phyloP scores from a whole-genome alignment of 352 stramenopile genomes.

The Globisporangium orthogonon region DNA sequence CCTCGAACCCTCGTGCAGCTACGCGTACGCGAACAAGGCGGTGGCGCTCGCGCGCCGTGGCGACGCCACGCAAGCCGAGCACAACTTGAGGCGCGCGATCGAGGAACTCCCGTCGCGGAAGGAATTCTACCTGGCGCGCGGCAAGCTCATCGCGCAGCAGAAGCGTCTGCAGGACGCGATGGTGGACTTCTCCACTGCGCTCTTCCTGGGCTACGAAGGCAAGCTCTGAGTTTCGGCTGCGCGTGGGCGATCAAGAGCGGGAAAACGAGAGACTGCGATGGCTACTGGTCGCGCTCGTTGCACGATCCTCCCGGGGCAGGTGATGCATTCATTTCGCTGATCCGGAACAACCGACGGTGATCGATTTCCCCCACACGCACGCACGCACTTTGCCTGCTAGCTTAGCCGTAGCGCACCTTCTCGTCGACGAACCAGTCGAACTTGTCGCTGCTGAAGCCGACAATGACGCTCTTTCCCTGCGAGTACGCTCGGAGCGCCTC shows the following conservation, averaged over 20 bases:
- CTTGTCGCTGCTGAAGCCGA: slow-evolving; percentile 45
- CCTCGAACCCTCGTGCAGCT: slow-evolving; percentile 51
- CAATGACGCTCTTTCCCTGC: slow-evolving; percentile 69
- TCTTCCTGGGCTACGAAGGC: slow-evolving; percentile 65
- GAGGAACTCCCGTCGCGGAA: slow-evolving; percentile 56
- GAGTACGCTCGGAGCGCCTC: slow-evolving; percentile 68
- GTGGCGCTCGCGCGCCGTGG: slow-evolving; percentile 35
- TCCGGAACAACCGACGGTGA: background rate
- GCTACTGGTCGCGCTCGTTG: too few relatives aligned
- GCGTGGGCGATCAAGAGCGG: background rate
- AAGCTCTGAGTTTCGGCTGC: slow-evolving; percentile 36
- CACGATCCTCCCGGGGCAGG: too few relatives aligned
- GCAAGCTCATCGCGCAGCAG: slow-evolving; percentile 63
- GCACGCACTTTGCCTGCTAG: too few relatives aligned
- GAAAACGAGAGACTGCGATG: too few relatives aligned
- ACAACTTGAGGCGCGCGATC: slow-evolving; percentile 61
- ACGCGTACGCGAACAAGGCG: slow-evolving; percentile 62
- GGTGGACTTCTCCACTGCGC: slow-evolving; percentile 71
- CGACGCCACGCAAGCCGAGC: slow-evolving; percentile 32
- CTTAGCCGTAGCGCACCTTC: slow-evolving; percentile 52
- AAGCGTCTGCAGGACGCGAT: slow-evolving; percentile 75
- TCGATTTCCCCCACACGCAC: background rate
- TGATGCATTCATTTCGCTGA: background rate
- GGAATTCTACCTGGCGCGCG: slow-evolving; percentile 60
- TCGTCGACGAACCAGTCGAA: slow-evolving; percentile 77